Evolutionary conservation across 225 moss, liverwort and hornwort species (phyloP).

Genomic region (Pleurozium schreberi): DNA sequence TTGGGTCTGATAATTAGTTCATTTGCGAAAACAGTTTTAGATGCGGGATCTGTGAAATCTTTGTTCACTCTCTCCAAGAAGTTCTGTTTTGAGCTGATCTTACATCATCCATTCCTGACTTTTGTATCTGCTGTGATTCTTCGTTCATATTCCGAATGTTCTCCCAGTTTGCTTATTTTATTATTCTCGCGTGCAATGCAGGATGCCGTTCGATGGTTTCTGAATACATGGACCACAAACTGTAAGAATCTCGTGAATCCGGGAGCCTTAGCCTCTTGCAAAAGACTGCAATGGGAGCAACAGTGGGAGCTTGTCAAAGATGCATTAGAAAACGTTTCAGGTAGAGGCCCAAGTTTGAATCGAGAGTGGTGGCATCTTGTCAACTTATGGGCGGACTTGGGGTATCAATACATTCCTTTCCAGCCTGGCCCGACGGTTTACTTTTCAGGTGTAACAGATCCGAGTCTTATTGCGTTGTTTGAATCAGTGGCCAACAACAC

Average conservation of each 20-base stretch:
- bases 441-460: constrained; percentile 67
- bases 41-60: not conserved
- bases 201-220: constrained; percentile 77
- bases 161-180: not conserved
- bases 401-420: constrained; percentile 75
- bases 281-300: constrained; percentile 40
- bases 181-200: constrained; percentile 17
- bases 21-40: not conserved
- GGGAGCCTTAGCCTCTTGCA: constrained; percentile 35
- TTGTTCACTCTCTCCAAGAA: not conserved
- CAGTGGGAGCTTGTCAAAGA: constrained; percentile 45
- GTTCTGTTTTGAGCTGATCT: not conserved
- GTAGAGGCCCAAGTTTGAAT: constrained; percentile 37
- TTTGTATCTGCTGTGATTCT: not conserved
- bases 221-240: constrained; percentile 58
- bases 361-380: constrained; percentile 77
- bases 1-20: not conserved
- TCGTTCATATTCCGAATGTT: not conserved
- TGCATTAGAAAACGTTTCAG: constrained; percentile 38
- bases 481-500: constrained; percentile 40
- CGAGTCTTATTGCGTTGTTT: constrained; percentile 60
- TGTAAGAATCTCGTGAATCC: constrained; percentile 26
- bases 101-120: not conserved
- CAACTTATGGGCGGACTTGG: constrained; percentile 78
- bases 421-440: constrained; percentile 80